Conservation (phyloP, 371 early-diverging fungal species). For the Rhizomucor pusillus region DNA sequence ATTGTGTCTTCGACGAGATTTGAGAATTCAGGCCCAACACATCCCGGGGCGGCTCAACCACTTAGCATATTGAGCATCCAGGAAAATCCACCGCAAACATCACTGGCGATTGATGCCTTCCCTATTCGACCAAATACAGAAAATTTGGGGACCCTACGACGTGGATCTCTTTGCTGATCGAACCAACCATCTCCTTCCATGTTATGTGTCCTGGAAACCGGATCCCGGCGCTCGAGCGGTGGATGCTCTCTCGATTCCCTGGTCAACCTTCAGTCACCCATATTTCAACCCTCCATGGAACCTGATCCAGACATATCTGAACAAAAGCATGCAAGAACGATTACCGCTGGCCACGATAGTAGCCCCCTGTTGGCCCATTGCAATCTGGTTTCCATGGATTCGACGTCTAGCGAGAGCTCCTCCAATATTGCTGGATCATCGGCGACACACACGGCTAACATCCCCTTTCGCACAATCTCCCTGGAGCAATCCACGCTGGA, state of each 20-base stretch:
- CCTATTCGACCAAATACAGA: background rate
- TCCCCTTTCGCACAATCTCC: constrained; percentile 8
- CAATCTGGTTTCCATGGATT: constrained; percentile 21
- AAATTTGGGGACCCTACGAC: constrained; percentile 10
- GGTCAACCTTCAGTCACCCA: background rate
- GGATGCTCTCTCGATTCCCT: constrained; percentile 1
- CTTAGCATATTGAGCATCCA: constrained; percentile 13
- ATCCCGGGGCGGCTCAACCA: constrained; percentile 14
- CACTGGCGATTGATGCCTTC: constrained; percentile 5
- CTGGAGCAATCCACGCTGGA: constrained; percentile 12
- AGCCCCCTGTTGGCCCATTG: constrained; percentile 5
- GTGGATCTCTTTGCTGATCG: constrained; percentile 25
- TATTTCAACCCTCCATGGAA: constrained; percentile 12
- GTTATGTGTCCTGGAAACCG: constrained; percentile 13
- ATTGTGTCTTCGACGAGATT: constrained; percentile 11
- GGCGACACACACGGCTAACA: background rate
- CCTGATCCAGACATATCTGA: background rate
- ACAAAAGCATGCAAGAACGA: background rate
- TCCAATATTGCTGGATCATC: constrained; percentile 6
- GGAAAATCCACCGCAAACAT: background rate
- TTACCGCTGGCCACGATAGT: constrained; percentile 2
- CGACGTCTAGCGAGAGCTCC: constrained; percentile 4
- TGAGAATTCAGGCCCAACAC: constrained; percentile 24
- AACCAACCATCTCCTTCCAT: constrained; percentile 8
- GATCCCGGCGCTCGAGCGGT: constrained; percentile 6